Percentiles rank a stretch among this genome's conserved stretches.
These are phyloP conservation scores for Epichloe coenophiala DNA, from an alignment of 2,329 filamentous ascomycete genomes.

Conservation along the genomic window DNA sequence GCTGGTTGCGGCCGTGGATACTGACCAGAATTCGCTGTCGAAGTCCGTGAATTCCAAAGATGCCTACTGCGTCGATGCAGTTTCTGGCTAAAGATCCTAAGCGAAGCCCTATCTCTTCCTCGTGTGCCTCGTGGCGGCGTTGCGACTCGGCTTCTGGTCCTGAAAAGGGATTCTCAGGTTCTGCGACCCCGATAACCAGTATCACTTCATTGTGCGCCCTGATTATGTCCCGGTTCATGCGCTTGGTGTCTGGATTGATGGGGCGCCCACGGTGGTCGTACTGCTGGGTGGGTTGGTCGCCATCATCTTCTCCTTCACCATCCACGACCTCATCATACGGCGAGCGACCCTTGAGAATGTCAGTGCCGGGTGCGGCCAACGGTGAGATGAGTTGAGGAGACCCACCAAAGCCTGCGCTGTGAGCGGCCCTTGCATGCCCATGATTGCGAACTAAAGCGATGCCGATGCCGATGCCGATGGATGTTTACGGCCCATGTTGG, in stretches of 20 bases:
- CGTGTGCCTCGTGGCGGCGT: constrained; percentile 31
- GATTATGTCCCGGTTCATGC: constrained; percentile 42
- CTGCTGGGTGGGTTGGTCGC: constrained; percentile 29
- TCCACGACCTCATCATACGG: constrained; percentile 44
- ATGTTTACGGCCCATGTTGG: background rate
- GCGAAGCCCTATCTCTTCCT: constrained; percentile 31
- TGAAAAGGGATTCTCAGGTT: constrained; percentile 34
- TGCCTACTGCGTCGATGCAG: constrained; percentile 27
- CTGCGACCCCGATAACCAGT: constrained; percentile 48
- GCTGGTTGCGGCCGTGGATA: background rate
- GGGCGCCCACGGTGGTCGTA: constrained; percentile 44
- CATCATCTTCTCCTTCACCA: constrained; percentile 31
- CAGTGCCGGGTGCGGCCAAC: background rate
- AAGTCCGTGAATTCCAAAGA: constrained; percentile 40
- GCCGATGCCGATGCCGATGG: background rate
- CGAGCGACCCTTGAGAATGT: constrained; percentile 35
- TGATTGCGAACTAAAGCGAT: constrained; percentile 11
- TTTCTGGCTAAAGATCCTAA: constrained; percentile 19
- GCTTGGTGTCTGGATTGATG: constrained; percentile 39
- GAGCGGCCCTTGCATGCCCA: constrained; percentile 42
- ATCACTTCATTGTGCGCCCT: constrained; percentile 51
- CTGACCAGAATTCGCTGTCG: constrained; percentile 40
- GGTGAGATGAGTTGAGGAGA: background rate
- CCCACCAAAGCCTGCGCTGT: constrained; percentile 43
- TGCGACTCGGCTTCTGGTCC: constrained; percentile 27